Evolutionary conservation across 805 yeast species (phyloP).

Genomic region (Clavispora asparagi): DNA sequence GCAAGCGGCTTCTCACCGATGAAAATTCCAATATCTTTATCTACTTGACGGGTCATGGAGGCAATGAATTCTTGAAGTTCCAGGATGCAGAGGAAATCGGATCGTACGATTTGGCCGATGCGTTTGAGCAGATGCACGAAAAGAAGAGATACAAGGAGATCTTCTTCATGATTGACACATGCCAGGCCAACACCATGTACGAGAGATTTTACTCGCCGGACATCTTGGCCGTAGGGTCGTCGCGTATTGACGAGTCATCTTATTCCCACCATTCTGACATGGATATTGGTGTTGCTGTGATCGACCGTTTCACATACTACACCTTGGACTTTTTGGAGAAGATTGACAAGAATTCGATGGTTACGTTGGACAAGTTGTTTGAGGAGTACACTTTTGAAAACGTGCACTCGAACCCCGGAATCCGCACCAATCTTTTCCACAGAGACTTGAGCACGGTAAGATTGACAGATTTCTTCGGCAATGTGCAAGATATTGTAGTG

Average conservation of each 20-base stretch:
- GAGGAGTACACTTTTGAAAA: conserved; percentile 78
- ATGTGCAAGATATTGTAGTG: conserved; percentile 70
- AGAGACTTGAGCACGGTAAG: conserved; percentile 64
- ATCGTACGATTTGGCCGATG: conserved; percentile 93
- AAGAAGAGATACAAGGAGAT: conserved; percentile 93
- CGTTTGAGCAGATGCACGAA: conserved; percentile 95
- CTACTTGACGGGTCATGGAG: conserved; percentile 98
- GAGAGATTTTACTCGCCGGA: conserved; percentile 89
- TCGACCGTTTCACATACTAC: conserved; percentile 91
- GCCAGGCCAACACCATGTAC: conserved; percentile 98
- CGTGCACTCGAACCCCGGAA: conserved; percentile 92
- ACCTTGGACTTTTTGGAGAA: conserved; percentile 83
- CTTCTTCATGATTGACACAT: conserved; percentile 96
- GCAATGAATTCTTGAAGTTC: conserved; percentile 92
- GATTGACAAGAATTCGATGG: conserved; percentile 67
- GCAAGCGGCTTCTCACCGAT: conserved; percentile 86
- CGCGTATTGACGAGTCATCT: conserved; percentile 80
- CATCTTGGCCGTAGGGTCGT: conserved; percentile 87
- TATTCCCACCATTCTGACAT: conserved; percentile 95
- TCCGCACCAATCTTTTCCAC: conserved; percentile 71
- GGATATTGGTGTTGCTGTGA: conserved; percentile 96
- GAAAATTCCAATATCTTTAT: conserved; percentile 91
- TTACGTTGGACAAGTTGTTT: conserved; percentile 78
- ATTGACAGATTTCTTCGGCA: conserved; percentile 92
- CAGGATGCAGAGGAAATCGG: conserved; percentile 99